Evolutionary conservation across 192 early-diverging fungal species (phyloP).

Genomic region (Gonapodya prolifera): DNA sequence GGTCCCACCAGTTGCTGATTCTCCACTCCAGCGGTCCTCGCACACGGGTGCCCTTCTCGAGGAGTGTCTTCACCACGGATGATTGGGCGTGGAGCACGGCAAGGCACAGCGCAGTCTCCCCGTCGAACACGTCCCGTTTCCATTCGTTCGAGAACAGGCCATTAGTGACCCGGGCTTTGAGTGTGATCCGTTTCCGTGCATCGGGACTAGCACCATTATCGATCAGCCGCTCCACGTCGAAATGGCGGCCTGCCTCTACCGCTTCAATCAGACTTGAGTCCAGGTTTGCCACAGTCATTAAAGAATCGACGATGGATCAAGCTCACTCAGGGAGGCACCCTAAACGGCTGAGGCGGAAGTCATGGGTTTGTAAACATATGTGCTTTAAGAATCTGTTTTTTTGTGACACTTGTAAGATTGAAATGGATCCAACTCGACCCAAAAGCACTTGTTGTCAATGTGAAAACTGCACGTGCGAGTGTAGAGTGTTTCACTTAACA

Average conservation of each 20-base stretch:
- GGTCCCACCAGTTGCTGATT: not conserved
- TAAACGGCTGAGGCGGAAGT: no score
- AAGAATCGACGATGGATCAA: no score
- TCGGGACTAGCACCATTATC: not conserved
- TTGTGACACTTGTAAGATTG: no score
- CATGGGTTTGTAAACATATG: no score
- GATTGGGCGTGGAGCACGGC: not conserved
- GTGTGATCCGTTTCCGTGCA: not conserved
- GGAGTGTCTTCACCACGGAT: not conserved
- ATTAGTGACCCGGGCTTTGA: not conserved
- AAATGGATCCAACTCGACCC: no score
- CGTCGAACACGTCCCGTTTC: not conserved
- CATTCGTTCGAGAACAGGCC: not conserved
- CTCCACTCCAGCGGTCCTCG: not conserved
- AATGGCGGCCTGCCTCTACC: not conserved
- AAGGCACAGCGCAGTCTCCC: not conserved
- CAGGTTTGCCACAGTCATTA: no score
- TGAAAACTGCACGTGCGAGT: no score
- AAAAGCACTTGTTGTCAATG: no score
- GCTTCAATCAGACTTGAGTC: not conserved
- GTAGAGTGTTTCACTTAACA: no score
- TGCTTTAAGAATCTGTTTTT: no score
- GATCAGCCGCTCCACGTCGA: not conserved
- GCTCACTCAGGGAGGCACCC: no score
- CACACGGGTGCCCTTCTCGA: not conserved